phyloP scores from a whole-genome alignment of 495 filamentous ascomycete genomes.

The Penicillium dipodomyicola region DNA sequence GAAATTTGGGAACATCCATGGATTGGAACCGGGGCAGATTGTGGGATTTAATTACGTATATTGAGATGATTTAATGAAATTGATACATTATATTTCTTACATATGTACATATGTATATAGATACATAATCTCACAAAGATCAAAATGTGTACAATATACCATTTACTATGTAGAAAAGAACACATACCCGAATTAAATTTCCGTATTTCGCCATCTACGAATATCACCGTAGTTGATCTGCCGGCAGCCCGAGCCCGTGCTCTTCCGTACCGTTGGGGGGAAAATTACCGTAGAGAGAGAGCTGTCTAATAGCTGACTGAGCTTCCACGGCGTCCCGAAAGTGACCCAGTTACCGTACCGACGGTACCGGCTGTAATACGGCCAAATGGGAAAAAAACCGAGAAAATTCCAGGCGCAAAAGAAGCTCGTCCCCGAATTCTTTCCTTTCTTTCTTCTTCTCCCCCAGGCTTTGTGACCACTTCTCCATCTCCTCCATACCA shows the following conservation, averaged over 20 bases:
- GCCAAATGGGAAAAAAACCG: conserved; percentile 39
- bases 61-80: no score
- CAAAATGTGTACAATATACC: not conserved
- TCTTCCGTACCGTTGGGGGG: conserved; percentile 22
- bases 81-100: no score
- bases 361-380: conserved; percentile 40
- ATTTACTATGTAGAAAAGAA: not conserved
- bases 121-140: not conserved
- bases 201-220: conserved; percentile 1
- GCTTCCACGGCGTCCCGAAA: conserved; percentile 21
- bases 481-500: conserved; percentile 27
- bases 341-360: conserved; percentile 26
- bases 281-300: conserved; percentile 15
- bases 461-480: conserved; percentile 16
- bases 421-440: conserved; percentile 28
- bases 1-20: not conserved
- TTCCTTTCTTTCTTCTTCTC: conserved; percentile 16
- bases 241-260: conserved; percentile 28
- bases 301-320: conserved; percentile 1
- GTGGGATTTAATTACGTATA: not conserved
- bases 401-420: conserved; percentile 22
- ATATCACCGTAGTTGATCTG: conserved; percentile 15
- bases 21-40: not conserved
- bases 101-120: no score
- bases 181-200: not conserved